Evolutionary conservation across 805 yeast genomes (phyloP), one percentile per base, ranked within the genome.

Genomic region (Alloascoidea africana): DNA sequence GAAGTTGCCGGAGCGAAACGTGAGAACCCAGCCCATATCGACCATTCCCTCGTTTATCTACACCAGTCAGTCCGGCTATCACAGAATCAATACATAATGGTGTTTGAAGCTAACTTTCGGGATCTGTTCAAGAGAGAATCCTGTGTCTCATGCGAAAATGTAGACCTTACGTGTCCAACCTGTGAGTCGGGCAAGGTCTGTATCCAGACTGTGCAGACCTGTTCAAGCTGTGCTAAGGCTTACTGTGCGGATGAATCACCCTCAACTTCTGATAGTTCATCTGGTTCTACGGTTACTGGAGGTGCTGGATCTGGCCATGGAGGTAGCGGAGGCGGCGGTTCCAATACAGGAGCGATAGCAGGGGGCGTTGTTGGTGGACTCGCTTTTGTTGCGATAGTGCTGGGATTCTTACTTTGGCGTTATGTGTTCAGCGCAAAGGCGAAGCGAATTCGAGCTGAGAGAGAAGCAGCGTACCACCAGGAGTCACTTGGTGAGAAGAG

Each of bases 291-390:
- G 11, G 33, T 38, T 3, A 14, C 41, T 2, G 32, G 40, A 32
- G 43, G 46, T 3, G 34, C 41, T 23, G 8, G 13, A 8, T 23
- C 30, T 23, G n/a, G 33, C 45, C n/a, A n/a, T n/a, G 3, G 32
- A 45, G 13, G 27, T 27, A 37, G 38, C 23, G 13, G 36, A 23
- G 32, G 42, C 14, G 6, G 40, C 14, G 41, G 41, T 14, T 50
- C 59, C 27, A 51, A 63, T 36, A 54, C 63, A 14, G 78, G 84
- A 4, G 83, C 76, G 4, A 66, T 78, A 15, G 81, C 77, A 0
- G 89, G 86, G 16, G 87, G 86, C 17, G 75, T 76, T 1, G 67
- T 74, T 2, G 87, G 82, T 14, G 77, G 80, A 14, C 62, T 71
- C 2, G 66, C 60, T 1, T 70, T 63, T 4, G 49, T 70, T 0